Conservation (phyloP, 768 basidiomycete genomes). For the Mycena floridula region DNA sequence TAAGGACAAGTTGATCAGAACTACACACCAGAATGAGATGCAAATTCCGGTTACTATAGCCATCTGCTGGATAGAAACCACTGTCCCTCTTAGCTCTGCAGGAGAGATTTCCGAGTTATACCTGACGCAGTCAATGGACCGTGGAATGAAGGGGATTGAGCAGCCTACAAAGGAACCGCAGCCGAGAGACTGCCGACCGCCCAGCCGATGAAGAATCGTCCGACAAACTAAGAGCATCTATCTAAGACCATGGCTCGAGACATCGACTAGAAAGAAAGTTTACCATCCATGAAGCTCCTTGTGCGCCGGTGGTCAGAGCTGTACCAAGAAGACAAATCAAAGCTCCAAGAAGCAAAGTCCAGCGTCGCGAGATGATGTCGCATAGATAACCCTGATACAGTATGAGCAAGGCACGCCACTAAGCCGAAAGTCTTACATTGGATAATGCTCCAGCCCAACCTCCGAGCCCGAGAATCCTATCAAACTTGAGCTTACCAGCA, state of each 20-base stretch:
- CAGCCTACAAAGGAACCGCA: conserved; percentile 19
- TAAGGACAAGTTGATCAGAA: background rate
- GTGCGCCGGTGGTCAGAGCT: conserved; percentile 14
- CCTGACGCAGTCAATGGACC: conserved; percentile 22
- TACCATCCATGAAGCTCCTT: conserved; percentile 13
- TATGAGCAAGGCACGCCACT: background rate
- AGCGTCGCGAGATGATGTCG: conserved; percentile 14
- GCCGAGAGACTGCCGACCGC: conserved; percentile 50
- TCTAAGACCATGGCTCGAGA: background rate
- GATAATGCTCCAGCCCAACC: conserved; percentile 14
- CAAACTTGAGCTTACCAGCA: background rate
- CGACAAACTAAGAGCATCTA: conserved; percentile 15
- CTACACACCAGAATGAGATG: conserved; percentile 9
- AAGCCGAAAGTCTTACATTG: conserved; percentile 4
- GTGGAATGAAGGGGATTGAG: conserved; percentile 13
- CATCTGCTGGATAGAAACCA: conserved; percentile 29
- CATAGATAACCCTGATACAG: conserved; percentile 12
- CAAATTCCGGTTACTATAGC: conserved; percentile 28
- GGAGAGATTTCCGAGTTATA: conserved; percentile 33
- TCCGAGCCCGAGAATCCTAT: conserved; percentile 13
- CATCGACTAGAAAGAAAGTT: background rate
- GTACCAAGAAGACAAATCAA: conserved; percentile 13
- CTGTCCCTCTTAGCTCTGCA: conserved; percentile 28
- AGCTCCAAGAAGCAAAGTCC: conserved; percentile 13
- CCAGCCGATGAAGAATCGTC: conserved; percentile 53